Evolutionary conservation across 768 basidiomycete genomes (phyloP).

Genomic region (Boletus subcaerulescens): DNA sequence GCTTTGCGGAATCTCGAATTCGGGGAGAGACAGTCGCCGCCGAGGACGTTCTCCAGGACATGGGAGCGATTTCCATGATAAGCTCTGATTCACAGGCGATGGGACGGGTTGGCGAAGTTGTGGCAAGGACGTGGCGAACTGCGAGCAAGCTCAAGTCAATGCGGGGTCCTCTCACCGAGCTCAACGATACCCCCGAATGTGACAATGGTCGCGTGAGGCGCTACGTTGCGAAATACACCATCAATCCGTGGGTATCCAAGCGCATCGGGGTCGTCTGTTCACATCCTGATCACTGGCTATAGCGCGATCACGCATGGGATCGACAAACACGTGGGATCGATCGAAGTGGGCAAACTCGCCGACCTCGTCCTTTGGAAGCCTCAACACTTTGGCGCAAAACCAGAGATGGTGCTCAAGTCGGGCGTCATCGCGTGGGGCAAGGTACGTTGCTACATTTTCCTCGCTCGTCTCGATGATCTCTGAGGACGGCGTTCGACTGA

Average conservation of each 20-base stretch:
- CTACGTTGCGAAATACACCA: slow-evolving; percentile 93
- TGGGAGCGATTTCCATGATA: slow-evolving; percentile 95
- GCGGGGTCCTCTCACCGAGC: slow-evolving; percentile 63
- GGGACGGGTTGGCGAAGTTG: slow-evolving; percentile 96
- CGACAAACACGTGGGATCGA: slow-evolving; percentile 79
- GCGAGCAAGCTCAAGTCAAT: slow-evolving; percentile 90
- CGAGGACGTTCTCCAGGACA: slow-evolving; percentile 92
- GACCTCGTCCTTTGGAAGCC: slow-evolving; percentile 69
- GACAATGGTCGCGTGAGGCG: slow-evolving; percentile 94
- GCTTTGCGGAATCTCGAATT: slow-evolving; percentile 96
- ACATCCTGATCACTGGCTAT: too few relatives aligned
- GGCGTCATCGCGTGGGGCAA: slow-evolving; percentile 91
- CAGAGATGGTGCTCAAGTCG: slow-evolving; percentile 88
- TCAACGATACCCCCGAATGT: slow-evolving; percentile 41
- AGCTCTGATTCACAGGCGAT: slow-evolving; percentile 97
- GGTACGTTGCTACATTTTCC: slow-evolving; percentile 40
- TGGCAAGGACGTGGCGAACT: slow-evolving; percentile 92
- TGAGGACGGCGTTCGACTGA: too few relatives aligned
- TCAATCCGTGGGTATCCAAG: slow-evolving; percentile 78
- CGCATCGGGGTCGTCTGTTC: slow-evolving; percentile 26
- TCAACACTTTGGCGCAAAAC: slow-evolving; percentile 88
- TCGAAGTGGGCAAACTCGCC: slow-evolving; percentile 79
- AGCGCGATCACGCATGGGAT: slow-evolving; percentile 28
- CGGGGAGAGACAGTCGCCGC: slow-evolving; percentile 96
- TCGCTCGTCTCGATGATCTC: too few relatives aligned